Base-by-base conservation (phyloP, 2,329 filamentous ascomycete genomes). In the Zalaria obscura region DNA sequence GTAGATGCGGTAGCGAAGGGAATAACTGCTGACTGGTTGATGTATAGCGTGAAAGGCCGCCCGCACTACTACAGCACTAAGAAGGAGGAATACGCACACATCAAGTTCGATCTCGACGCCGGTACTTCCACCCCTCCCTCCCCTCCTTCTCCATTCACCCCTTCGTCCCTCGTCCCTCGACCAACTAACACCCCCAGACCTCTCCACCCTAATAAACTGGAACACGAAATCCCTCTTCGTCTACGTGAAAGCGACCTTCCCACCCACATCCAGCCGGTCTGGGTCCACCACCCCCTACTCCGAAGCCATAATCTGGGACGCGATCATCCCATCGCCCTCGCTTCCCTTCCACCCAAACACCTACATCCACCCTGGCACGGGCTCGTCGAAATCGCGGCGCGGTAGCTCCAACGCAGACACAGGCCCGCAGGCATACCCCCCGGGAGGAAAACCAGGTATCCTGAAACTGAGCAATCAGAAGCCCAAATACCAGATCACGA, bases 191-290 rank as follows among this genome's bases (percentile, higher is more conserved):
- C 27, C 47, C 3, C 25, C 47, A 71, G 89, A 98, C 66, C 75
- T 98, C 46, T 82, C 78, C 46, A 81, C 81, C 35, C 83, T 98
- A 53, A 96, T 96, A 74, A 93, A 84, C 57, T 98, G 89, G 91
- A 98, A 98, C 72, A 98, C 93, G 18, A 98, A 98, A 64, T 85
- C 96, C 66, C 68, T 98, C 55, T 98, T 96, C 66, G 79, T 95
- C 61, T 98, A 94, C 68, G 79, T 98, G 45, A 89, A 86, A 42
- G 89, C 89, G 41, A 80, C 70, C 42, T 82, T 80, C 58, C 68
- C 70, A 32, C 66, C 68, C 32, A 60, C 62, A 38, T 48, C 52
- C 9, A 49, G 55, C 27, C 39, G 39, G 18, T 34, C 45, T n/a
- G 18, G 18, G 18, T 43, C 60, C 45, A 48, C 47, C 33, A 55